Percentiles rank a stretch among this genome's conserved stretches.
These are phyloP conservation scores for Quercus alba DNA, from an alignment of 306 rosid species.

Conservation along the genomic window DNA sequence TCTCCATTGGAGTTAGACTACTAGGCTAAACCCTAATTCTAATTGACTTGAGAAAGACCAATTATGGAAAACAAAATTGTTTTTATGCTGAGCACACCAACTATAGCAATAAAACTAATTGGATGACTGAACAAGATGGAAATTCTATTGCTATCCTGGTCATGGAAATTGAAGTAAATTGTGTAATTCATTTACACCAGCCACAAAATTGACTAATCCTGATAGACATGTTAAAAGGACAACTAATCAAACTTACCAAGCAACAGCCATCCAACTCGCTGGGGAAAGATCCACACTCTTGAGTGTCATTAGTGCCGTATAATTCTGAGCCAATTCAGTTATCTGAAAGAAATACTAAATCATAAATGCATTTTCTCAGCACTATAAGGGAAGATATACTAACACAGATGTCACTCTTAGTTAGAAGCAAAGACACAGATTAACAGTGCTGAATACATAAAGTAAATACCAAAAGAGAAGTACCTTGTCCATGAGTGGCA, in stretches of 20 bases:
- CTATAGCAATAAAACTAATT: too few relatives aligned
- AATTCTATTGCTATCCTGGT: background rate
- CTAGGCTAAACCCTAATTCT: too few relatives aligned
- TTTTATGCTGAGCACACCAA: too few relatives aligned
- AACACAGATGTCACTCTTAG: background rate
- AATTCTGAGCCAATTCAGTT: slow-evolving; percentile 46
- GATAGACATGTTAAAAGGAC: slow-evolving; percentile 10
- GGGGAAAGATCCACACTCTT: slow-evolving; percentile 82
- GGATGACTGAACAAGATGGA: background rate
- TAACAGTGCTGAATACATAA: background rate
- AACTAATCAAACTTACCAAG: slow-evolving; percentile 58
- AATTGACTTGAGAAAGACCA: too few relatives aligned
- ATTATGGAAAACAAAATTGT: too few relatives aligned
- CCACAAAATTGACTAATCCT: background rate
- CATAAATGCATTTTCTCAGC: background rate
- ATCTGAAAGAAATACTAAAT: slow-evolving; percentile 36
- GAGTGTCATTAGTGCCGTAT: slow-evolving; percentile 55
- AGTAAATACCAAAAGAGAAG: slow-evolving; percentile 1
- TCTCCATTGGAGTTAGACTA: too few relatives aligned
- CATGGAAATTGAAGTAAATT: background rate
- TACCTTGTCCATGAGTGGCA: slow-evolving; percentile 70
- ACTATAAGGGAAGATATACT: background rate
- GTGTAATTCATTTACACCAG: slow-evolving; percentile 6
- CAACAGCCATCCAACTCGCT: slow-evolving; percentile 91
- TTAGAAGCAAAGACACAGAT: background rate